phyloP scores from a whole-genome alignment of 2,329 filamentous ascomycete genomes.

The Bipolaris cookei region DNA sequence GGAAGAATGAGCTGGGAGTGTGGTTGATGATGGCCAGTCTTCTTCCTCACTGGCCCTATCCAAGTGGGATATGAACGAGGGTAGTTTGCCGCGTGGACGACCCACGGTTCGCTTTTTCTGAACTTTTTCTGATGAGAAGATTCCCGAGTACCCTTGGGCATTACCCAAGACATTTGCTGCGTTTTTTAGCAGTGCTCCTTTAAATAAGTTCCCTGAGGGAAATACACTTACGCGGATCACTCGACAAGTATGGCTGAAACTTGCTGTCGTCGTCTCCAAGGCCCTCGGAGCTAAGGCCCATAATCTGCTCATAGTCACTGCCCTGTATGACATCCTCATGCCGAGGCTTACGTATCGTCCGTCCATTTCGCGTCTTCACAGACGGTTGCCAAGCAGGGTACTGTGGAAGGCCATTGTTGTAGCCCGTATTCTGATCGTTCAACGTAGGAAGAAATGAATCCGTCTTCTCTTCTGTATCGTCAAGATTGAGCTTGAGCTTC shows the following conservation, averaged over 20 bases:
- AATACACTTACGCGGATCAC: slow-evolving; percentile 1
- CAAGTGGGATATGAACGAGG: too few species aligned
- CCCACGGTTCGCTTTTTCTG: neutral
- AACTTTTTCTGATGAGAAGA: neutral
- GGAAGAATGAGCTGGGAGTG: neutral
- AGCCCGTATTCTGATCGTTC: neutral
- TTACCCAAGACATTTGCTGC: neutral
- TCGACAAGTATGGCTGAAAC: neutral
- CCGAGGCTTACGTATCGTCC: neutral
- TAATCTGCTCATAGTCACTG: slow-evolving; percentile 5
- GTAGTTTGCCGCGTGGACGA: neutral
- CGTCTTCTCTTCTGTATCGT: neutral
- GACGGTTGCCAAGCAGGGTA: neutral
- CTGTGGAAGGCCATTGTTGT: neutral
- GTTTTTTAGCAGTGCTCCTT: neutral
- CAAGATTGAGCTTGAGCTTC: neutral
- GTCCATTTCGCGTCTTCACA: slow-evolving; percentile 8
- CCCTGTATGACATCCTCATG: neutral
- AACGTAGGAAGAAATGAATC: neutral
- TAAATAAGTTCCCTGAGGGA: neutral
- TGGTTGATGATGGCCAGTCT: neutral
- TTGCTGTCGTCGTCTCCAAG: neutral
- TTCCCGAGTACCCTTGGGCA: neutral
- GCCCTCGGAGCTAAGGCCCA: neutral
- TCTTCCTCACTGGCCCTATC: neutral